These are phyloP conservation scores for Talaromyces nanjingensis DNA, from an alignment of 495 filamentous ascomycete species.

Conservation along the genomic window DNA sequence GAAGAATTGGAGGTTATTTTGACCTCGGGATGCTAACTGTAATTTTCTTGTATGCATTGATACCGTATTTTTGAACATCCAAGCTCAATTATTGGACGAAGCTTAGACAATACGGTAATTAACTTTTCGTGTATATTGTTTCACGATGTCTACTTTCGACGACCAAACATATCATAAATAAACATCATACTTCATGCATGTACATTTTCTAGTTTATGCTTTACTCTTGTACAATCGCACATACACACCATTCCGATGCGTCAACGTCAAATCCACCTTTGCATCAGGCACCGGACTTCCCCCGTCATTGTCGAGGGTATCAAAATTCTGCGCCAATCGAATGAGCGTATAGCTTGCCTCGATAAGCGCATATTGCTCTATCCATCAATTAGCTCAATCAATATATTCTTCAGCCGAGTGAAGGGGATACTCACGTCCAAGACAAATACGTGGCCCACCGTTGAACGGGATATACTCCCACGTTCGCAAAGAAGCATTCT, in stretches of 20 bases:
- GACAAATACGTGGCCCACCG: slow-evolving; percentile 55
- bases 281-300: not conserved
- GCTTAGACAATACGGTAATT: not conserved
- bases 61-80: not conserved
- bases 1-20: not conserved
- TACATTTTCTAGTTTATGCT: not conserved
- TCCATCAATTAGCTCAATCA: not conserved
- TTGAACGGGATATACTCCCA: slow-evolving; percentile 61
- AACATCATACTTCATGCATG: not conserved
- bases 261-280: not conserved
- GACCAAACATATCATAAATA: not conserved
- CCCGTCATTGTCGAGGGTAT: not conserved
- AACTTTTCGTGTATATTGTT: not conserved
- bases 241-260: not conserved
- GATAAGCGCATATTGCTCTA: not conserved
- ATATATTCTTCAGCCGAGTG: not conserved
- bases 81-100: not conserved
- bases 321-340: not conserved
- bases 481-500: slow-evolving; percentile 28
- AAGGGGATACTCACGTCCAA: slow-evolving; percentile 14
- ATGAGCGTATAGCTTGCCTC: not conserved
- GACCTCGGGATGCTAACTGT: not conserved
- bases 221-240: not conserved
- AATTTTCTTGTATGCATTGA: not conserved
- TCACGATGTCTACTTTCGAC: not conserved